These are phyloP conservation scores for Hymenoscyphus occultus DNA, from an alignment of 2,329 filamentous ascomycete genomes.

Conservation along the genomic window DNA sequence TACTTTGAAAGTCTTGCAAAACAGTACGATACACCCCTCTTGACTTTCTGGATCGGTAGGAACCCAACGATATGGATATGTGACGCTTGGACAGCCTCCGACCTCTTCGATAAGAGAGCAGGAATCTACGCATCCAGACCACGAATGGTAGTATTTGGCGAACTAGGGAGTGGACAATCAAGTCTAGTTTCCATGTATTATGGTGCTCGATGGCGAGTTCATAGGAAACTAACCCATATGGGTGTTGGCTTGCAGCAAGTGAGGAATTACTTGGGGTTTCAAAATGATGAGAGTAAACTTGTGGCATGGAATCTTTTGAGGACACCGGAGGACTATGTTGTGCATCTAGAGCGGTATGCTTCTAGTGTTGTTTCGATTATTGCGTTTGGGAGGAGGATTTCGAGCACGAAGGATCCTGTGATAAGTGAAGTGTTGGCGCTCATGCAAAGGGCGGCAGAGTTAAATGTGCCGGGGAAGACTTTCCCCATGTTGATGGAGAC, in stretches of 20 bases:
- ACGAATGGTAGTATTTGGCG: conserved; percentile 27
- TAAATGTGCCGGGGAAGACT: conserved; percentile 27
- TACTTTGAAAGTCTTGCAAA: conserved; percentile 25
- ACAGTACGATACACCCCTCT: conserved; percentile 21
- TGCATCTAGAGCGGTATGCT: conserved; percentile 27
- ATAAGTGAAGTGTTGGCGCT: conserved; percentile 26
- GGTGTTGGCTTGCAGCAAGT: conserved; percentile 28
- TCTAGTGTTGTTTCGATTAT: conserved; percentile 29
- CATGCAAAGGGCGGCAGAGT: conserved; percentile 27
- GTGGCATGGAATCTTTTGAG: conserved; percentile 23
- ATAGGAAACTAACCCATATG: conserved; percentile 27
- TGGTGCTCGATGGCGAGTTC: conserved; percentile 24
- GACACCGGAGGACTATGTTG: conserved; percentile 24
- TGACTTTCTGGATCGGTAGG: conserved; percentile 29
- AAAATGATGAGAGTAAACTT: conserved; percentile 27
- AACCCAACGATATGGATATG: conserved; percentile 25
- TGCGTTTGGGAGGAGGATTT: conserved; percentile 26
- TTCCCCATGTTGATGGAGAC: conserved; percentile 30
- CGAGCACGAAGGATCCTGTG: conserved; percentile 23
- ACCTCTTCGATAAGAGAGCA: conserved; percentile 26
- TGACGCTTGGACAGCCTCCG: conserved; percentile 24
- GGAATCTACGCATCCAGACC: conserved; percentile 25
- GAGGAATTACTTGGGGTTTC: conserved; percentile 24
- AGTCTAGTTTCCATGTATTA: conserved; percentile 28
- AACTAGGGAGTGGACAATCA: conserved; percentile 22